Conservation (phyloP, 768 basidiomycete genomes). For the Candolleomyces aberdarensis region DNA sequence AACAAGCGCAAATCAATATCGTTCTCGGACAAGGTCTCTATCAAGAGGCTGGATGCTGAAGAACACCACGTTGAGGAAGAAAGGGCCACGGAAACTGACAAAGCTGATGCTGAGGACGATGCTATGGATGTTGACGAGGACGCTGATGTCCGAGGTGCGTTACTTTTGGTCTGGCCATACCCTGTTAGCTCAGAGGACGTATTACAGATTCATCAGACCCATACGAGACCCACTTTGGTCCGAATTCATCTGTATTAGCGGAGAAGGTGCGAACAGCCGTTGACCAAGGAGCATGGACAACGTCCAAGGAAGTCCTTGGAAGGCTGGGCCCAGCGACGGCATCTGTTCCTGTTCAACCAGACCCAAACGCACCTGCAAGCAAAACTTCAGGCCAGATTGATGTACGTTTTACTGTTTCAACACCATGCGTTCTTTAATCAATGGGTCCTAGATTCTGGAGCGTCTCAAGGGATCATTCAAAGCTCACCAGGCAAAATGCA, state of each 20-base stretch:
- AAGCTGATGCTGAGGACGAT: slow-evolving; percentile 15
- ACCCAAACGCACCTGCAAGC: slow-evolving; percentile 18
- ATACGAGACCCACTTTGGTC: slow-evolving; percentile 78
- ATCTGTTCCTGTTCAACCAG: slow-evolving; percentile 43
- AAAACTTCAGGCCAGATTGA: slow-evolving; percentile 28
- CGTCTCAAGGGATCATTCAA: slow-evolving; percentile 55
- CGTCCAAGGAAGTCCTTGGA: slow-evolving; percentile 44
- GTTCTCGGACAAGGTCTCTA: slow-evolving; percentile 23
- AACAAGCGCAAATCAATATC: slow-evolving; percentile 59
- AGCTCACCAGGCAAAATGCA: slow-evolving; percentile 49
- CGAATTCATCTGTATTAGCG: slow-evolving; percentile 48
- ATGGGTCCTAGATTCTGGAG: slow-evolving; percentile 45
- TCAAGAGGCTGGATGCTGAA: slow-evolving; percentile 4
- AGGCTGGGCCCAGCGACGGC: slow-evolving; percentile 57
- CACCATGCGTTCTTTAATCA: not conserved
- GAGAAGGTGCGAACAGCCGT: slow-evolving; percentile 47
- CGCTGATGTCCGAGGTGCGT: slow-evolving; percentile 25
- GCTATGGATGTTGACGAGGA: slow-evolving; percentile 23
- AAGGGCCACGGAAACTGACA: slow-evolving; percentile 11
- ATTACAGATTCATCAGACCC: slow-evolving; percentile 29
- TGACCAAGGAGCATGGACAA: slow-evolving; percentile 57
- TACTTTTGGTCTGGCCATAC: not conserved
- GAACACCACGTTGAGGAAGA: not conserved
- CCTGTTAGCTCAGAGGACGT: not conserved
- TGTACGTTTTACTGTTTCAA: slow-evolving; percentile 14